phyloP scores from a whole-genome alignment of 805 yeast genomes.

The Myxozyma melibiosi region DNA sequence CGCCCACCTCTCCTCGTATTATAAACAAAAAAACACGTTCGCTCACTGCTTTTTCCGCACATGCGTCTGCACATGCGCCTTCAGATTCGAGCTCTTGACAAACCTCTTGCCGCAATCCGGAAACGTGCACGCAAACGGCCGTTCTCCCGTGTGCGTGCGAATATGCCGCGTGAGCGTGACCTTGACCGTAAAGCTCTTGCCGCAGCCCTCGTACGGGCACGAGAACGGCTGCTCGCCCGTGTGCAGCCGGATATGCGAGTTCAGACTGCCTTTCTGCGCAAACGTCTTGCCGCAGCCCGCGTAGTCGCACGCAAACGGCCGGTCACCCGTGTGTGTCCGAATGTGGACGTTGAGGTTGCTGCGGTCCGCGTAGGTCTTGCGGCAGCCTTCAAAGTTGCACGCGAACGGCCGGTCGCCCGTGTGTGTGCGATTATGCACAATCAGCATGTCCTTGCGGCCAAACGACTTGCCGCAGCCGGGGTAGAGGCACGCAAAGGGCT shows the following conservation, averaged over 20 bases:
- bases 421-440: slow-evolving; percentile 82
- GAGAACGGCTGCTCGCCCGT: slow-evolving; percentile 85
- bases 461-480: slow-evolving; percentile 71
- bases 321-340: slow-evolving; percentile 65
- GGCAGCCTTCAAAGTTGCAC: slow-evolving; percentile 47
- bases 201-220: slow-evolving; percentile 81
- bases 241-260: slow-evolving; percentile 82
- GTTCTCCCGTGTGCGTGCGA: slow-evolving; percentile 66
- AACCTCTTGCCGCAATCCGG: slow-evolving; percentile 35
- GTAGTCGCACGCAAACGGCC: slow-evolving; percentile 33
- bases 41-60: slow-evolving; percentile 4
- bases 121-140: slow-evolving; percentile 30
- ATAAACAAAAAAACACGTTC: too few species aligned
- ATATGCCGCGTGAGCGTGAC: slow-evolving; percentile 85
- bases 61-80: slow-evolving; percentile 62
- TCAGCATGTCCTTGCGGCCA: slow-evolving; percentile 78
- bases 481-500: slow-evolving; percentile 67
- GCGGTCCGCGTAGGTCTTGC: slow-evolving; percentile 76
- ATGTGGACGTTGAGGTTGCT: slow-evolving; percentile 85
- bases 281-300: slow-evolving; percentile 32
- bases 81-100: slow-evolving; percentile 67
- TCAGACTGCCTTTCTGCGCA: slow-evolving; percentile 59
- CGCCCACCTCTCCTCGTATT: too few species aligned
- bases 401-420: slow-evolving; percentile 85
- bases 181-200: slow-evolving; percentile 78